Evolutionary conservation across 1,284 basidiomycete genomes (phyloP), one percentile per base, ranked within the genome.

Genomic region (Leccinum fuscescens): DNA sequence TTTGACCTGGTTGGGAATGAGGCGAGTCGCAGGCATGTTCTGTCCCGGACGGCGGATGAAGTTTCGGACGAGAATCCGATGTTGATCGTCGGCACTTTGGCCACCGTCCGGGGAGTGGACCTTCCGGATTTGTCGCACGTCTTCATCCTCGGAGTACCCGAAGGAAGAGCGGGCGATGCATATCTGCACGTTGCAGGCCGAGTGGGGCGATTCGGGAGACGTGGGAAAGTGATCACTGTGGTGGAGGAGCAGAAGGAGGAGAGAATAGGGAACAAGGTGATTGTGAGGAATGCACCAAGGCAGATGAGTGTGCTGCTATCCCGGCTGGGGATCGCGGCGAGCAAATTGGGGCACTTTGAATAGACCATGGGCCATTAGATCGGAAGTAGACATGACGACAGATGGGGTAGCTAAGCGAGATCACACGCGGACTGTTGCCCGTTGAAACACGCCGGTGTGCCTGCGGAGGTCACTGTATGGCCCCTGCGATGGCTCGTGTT

Each of bases 181-280:
- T 92, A 92, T 69, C 67, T 86, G 64, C 90, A 92, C 66, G 74
- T 87, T 57, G 84, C 87, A 2, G 90, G 90, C n/a, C 84, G 90
- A 14, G 87, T 88, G 6, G 89, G 89, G 14, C 81, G 90, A 57
- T 89, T 90, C 69, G 86, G 87, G 49, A 76, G 81, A 55, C 75
- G 72, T 42, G 87, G 88, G 17, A 84, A 82, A 69, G 87, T 89
- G 57, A 76, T 92, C 56, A 84, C 78, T 33, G 75, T 90, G 24
- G 68, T 90, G 44, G 78, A 81, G 55, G 76, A 76, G 59, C 70
- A 63, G 56, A 63, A 65, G 46, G 74, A 73, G 44, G 65, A 65
- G 29, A 66, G 66, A 55, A 56, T 46, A 53, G 73, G 68, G 57
- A 71, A 73, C 39, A 71, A 73, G 66, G 62, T 64, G 48, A 53